Evolutionary conservation across 1,139 yeast genomes (phyloP), one percentile per base, ranked within the genome.

Genomic region (Ashbya aceris): DNA sequence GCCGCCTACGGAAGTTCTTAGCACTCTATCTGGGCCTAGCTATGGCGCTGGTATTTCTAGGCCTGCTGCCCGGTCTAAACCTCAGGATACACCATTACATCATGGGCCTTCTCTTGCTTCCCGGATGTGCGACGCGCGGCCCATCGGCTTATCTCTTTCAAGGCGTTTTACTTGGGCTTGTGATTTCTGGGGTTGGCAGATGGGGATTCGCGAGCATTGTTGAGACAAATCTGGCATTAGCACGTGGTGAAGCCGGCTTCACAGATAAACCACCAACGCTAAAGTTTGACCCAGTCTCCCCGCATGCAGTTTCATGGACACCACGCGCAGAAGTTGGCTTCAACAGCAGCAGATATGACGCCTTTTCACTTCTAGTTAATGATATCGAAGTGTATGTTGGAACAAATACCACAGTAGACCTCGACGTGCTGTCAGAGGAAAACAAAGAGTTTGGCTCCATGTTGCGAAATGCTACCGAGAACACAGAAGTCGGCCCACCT

Each of bases 161-260:
- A 58, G 97, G 97, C 1, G 72, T 91, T 2, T 66, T 91, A 23
- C 61, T 85, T 1, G 98, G 97, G 0, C 67, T 89, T 31, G 73
- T 83, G 43, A 70, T 87, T 7, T 82, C 91, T 17, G 98, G 98
- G 0, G 77, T 86, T 2, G 79, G 95, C 0, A 69, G 94, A 45
- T 89, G 98, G 98, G 96, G 93, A 41, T 79, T 83, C 55, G 97
- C 94, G 2, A 79, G 95, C 17, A 79, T 89, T 45, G 77, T 83
- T 1, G 96, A 89, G 56, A 86, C 96, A 0, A 74, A 74, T 37
- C 66, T 71, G 9, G 74, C 86, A 10, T 63, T 87, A 39, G 64
- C 77, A 46, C 67, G 96, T 50, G 83, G 83, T 26, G 96, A 85
- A 50, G 95, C 95, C 0, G 69, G 75, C 35, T 83, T 83, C 0